phyloP scores from a whole-genome alignment of 1,284 basidiomycete species.

The Fomitopsis betulina region DNA sequence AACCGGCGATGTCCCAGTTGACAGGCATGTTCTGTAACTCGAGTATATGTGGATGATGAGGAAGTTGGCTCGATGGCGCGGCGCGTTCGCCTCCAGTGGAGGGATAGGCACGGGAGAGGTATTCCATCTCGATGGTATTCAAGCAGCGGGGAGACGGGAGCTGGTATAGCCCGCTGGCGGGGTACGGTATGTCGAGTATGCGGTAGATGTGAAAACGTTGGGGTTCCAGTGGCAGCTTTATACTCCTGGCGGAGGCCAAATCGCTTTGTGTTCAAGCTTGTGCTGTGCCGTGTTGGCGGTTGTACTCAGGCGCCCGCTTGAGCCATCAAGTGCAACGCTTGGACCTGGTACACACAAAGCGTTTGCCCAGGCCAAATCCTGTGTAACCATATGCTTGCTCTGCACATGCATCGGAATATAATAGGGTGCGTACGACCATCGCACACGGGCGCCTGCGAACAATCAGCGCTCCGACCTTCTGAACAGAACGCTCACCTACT shows the following conservation, averaged over 20 bases:
- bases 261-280: background rate
- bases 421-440: background rate
- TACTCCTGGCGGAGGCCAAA: background rate
- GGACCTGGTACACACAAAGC: background rate
- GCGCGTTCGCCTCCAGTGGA: background rate
- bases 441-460: background rate
- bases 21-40: background rate
- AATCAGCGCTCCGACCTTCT: background rate
- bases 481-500: background rate
- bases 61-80: background rate
- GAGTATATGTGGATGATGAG: background rate
- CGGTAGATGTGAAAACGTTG: background rate
- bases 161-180: background rate
- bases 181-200: background rate
- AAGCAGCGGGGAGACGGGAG: background rate
- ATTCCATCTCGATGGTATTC: background rate
- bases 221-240: background rate
- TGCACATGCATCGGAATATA: background rate
- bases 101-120: background rate
- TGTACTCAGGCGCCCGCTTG: background rate
- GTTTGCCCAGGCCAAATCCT: background rate
- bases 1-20: constrained; percentile 4
- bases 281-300: background rate
- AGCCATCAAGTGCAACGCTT: background rate
- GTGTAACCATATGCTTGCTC: background rate